A percentile compares a stretch with the other conserved stretches of the same genome.
These are phyloP conservation scores for Rhamnella rubrinervis DNA, from an alignment of 331 rosid genomes.

Conservation along the genomic window DNA sequence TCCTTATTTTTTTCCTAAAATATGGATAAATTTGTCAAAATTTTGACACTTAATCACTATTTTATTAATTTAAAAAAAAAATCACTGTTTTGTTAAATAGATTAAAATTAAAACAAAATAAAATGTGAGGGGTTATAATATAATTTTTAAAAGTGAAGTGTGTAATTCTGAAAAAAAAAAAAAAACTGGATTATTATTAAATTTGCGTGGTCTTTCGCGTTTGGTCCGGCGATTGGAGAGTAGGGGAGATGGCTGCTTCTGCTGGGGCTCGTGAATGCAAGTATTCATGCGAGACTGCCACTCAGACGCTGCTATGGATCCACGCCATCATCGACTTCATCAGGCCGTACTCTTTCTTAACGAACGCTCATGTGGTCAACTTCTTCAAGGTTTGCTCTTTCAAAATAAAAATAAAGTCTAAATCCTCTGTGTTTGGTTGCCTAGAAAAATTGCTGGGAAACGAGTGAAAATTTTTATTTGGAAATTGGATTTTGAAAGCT, in stretches of 20 bases:
- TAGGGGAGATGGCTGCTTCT: neutral
- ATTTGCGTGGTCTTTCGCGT: too few species aligned
- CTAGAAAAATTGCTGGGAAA: neutral
- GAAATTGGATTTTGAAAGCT: neutral
- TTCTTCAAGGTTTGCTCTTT: slow-evolving; percentile 58
- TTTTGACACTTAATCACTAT: too few species aligned
- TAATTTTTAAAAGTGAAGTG: too few species aligned
- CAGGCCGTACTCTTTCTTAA: slow-evolving; percentile 49
- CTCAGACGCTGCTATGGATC: slow-evolving; percentile 62
- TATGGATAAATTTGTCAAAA: too few species aligned
- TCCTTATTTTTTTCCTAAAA: too few species aligned
- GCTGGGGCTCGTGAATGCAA: slow-evolving; percentile 20
- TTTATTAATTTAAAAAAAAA: too few species aligned
- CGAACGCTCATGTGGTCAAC: slow-evolving; percentile 72
- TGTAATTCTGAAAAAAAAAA: too few species aligned
- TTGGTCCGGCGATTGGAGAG: too few species aligned
- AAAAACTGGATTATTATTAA: too few species aligned
- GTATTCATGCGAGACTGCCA: slow-evolving; percentile 58
- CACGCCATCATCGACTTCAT: slow-evolving; percentile 67
- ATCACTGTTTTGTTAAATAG: too few species aligned
- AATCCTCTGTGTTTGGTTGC: neutral
- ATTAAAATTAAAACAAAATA: too few species aligned
- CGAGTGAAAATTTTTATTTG: neutral
- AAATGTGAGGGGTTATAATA: too few species aligned
- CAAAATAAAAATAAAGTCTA: neutral